Percentiles rank a stretch among this genome's conserved stretches.
Evolutionary conservation across 495 filamentous ascomycete species (phyloP).

Genomic region (Neurospora hispaniola): DNA sequence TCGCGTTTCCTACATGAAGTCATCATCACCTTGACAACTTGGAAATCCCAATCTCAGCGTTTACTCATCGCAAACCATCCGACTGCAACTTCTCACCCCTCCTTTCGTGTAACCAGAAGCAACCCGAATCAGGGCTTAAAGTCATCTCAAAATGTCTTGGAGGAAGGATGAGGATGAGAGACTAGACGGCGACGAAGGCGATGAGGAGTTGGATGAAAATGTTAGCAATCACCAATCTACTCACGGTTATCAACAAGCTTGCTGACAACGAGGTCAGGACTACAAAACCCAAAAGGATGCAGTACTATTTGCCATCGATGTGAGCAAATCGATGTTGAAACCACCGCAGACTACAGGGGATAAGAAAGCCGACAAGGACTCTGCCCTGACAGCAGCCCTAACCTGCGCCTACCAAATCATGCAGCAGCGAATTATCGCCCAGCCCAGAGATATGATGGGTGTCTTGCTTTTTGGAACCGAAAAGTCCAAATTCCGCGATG

Average conservation of each 20-base stretch:
- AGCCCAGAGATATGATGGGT: constrained; percentile 95
- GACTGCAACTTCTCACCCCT: background rate
- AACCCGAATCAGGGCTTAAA: background rate
- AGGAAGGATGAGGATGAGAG: constrained; percentile 32
- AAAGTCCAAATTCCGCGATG: constrained; percentile 70
- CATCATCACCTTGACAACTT: constrained; percentile 1
- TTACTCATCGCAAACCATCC: background rate
- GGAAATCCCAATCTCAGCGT: background rate
- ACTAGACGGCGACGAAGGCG: constrained; percentile 53
- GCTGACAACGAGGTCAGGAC: constrained; percentile 39
- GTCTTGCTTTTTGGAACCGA: constrained; percentile 90
- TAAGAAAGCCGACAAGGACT: constrained; percentile 64
- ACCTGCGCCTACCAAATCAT: constrained; percentile 93
- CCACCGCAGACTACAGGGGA: constrained; percentile 50
- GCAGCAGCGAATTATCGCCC: constrained; percentile 96
- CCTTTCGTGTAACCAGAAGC: background rate
- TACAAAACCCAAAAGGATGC: constrained; percentile 94
- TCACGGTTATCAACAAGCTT: background rate
- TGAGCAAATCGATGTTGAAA: constrained; percentile 81
- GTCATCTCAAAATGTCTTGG: constrained; percentile 28
- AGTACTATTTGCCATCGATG: constrained; percentile 88
- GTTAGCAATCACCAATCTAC: constrained; percentile 31
- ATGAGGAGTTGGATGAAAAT: constrained; percentile 64
- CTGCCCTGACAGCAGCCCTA: constrained; percentile 67
- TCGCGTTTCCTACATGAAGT: constrained; percentile 1